These are phyloP conservation scores for Chaetomidium leptoderma DNA, from an alignment of 495 filamentous ascomycete species.

Conservation along the genomic window DNA sequence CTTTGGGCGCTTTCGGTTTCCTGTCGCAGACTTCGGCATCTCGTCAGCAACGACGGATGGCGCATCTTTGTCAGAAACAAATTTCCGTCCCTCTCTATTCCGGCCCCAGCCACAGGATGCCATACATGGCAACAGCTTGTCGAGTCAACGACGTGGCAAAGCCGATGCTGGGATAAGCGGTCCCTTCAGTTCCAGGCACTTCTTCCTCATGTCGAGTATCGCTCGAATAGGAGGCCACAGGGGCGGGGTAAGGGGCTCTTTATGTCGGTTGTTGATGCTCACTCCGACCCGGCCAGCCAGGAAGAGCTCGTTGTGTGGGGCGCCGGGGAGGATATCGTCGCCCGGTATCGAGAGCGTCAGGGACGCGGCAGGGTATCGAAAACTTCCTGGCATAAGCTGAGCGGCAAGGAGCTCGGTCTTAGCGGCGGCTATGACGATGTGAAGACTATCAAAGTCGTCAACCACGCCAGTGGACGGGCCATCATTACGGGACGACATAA, in stretches of 20 bases:
- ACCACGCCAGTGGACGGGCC: slow-evolving; percentile 23
- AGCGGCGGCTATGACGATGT: slow-evolving; percentile 40
- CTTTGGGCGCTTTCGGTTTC: slow-evolving; percentile 32
- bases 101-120: slow-evolving; percentile 11
- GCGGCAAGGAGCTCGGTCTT: slow-evolving; percentile 30
- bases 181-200: slow-evolving; percentile 31
- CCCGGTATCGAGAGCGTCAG: slow-evolving; percentile 28
- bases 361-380: slow-evolving; percentile 13
- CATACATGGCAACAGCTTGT: slow-evolving; percentile 37
- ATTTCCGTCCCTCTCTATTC: slow-evolving; percentile 36
- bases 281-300: slow-evolving; percentile 27
- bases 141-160: slow-evolving; percentile 39
- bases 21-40: slow-evolving; percentile 28
- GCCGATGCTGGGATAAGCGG: slow-evolving; percentile 42
- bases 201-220: slow-evolving; percentile 5
- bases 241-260: slow-evolving; percentile 20
- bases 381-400: slow-evolving; percentile 30
- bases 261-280: slow-evolving; percentile 40
- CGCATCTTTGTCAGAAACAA: slow-evolving; percentile 38
- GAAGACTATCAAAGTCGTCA: slow-evolving; percentile 35
- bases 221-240: slow-evolving; percentile 5
- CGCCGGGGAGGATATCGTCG: slow-evolving; percentile 43
- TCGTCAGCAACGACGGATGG: slow-evolving; percentile 39
- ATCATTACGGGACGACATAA: slow-evolving; percentile 43
- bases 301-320: slow-evolving; percentile 44